Evolutionary conservation across 306 rosid species (phyloP), one percentile per base, ranked within the genome.

Genomic region (Rosa lucieae): DNA sequence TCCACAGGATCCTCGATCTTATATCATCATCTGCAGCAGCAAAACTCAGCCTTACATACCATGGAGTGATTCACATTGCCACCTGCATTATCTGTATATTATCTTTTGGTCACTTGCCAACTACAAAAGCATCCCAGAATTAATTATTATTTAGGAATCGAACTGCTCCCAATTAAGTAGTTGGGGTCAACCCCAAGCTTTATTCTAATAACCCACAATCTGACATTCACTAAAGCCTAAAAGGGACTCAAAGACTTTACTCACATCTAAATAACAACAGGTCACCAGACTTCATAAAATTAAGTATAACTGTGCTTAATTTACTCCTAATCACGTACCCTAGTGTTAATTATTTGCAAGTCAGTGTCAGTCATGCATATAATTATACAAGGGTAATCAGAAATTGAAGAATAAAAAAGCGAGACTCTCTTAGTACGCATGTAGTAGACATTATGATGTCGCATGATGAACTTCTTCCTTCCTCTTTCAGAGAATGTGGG

Each of bases 391-490:
- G 67, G 67, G 8, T 62, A 47, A 21, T 63, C 46, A 29, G 21
- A 17, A 11, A 29, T 15, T 40, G 42, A 43, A 26, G 26, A 26
- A 43, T 23, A 42, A 47, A 6, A 58, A 76, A 63, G 13, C 0
- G 46, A 6, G 68, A 44, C 2, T 14, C 66, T 52, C 73, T 43
- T 67, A 79, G 84, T 85, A 82, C 62, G 91, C 91, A 79, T 89
- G 97, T 80, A 73, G 84, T 83, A 58, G 92, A 88, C 91, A 89
- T 55, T 78, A 89, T 92, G 81, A 92, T 89, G 88, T 87, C 80
- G 85, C 90, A 84, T 78, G 79, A 82, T 63, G 47, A 14, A 17
- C n/a, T 2, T 39, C 42, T 8, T 66, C 12, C 85, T 78, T 78
- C 77, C 61, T 66, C 71, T 53, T 74, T 78, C 82, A 80, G 79